Evolutionary conservation across 1,284 basidiomycete species (phyloP).

Genomic region (Ustilago tritici): DNA sequence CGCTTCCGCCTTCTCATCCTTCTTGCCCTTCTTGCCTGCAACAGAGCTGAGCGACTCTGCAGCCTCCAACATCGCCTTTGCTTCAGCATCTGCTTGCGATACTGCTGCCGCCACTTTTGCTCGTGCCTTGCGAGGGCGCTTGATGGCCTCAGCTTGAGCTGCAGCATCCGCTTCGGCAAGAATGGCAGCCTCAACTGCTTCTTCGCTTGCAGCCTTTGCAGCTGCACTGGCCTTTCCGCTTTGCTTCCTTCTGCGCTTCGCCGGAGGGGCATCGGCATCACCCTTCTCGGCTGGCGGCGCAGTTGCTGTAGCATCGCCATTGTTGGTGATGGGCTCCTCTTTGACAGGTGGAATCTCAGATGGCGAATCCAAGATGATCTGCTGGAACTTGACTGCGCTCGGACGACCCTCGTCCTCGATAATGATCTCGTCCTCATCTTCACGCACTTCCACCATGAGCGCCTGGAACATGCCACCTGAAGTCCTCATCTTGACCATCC

Average conservation of each 20-base stretch:
- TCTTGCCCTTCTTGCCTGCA: conserved; percentile 6
- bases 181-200: conserved; percentile 25
- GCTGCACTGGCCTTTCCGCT: conserved; percentile 34
- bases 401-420: conserved; percentile 51
- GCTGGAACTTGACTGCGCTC: conserved; percentile 47
- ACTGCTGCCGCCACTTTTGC: conserved; percentile 6
- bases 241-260: conserved; percentile 38
- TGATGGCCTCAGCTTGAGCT: conserved; percentile 1
- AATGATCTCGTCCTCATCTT: conserved; percentile 46
- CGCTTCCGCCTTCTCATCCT: conserved; percentile 4
- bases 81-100: not conserved
- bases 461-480: conserved; percentile 55
- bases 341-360: conserved; percentile 18
- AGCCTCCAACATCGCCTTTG: not conserved
- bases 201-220: conserved; percentile 29
- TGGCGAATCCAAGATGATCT: conserved; percentile 37
- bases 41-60: not conserved
- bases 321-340: conserved; percentile 4
- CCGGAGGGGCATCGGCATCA: conserved; percentile 10
- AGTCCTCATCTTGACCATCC: conserved; percentile 50
- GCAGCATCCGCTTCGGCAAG: conserved; percentile 7
- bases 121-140: conserved; percentile 20
- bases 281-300: not conserved
- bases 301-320: not conserved
- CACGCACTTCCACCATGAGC: conserved; percentile 39